Conservation (phyloP, 441 rosid genomes). For the Hura crepitans region DNA sequence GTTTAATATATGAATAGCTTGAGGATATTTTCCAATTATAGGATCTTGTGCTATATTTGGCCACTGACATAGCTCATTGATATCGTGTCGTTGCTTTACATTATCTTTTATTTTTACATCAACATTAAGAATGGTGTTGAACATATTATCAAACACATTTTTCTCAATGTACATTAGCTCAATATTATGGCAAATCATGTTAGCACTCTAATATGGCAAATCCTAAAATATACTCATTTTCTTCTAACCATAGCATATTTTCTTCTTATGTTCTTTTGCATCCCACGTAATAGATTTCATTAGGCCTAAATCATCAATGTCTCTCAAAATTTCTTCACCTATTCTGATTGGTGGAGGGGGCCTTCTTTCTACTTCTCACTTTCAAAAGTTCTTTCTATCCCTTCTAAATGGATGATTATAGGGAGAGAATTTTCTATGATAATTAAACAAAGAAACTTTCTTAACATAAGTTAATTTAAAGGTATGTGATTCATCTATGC, state of each 20-base stretch:
- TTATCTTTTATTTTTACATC: background rate
- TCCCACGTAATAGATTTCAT: background rate
- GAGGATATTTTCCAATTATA: background rate
- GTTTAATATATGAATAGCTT: too few species aligned
- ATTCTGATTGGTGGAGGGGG: background rate
- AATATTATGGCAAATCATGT: background rate
- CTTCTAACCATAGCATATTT: background rate
- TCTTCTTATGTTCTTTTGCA: background rate
- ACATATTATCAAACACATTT: background rate
- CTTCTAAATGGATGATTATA: background rate
- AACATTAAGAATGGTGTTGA: background rate
- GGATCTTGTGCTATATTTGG: background rate
- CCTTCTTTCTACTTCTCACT: background rate
- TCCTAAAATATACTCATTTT: background rate
- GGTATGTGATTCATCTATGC: background rate
- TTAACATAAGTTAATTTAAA: background rate
- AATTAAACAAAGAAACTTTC: background rate
- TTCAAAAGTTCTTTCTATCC: background rate
- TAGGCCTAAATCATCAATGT: background rate
- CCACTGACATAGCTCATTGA: background rate
- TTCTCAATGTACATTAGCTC: background rate
- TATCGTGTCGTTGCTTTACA: background rate
- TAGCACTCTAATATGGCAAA: background rate
- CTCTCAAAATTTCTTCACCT: background rate
- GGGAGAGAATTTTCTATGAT: background rate